Base-by-base conservation (phyloP, 257 asterid genomes). In the Plectranthus barbatus region DNA sequence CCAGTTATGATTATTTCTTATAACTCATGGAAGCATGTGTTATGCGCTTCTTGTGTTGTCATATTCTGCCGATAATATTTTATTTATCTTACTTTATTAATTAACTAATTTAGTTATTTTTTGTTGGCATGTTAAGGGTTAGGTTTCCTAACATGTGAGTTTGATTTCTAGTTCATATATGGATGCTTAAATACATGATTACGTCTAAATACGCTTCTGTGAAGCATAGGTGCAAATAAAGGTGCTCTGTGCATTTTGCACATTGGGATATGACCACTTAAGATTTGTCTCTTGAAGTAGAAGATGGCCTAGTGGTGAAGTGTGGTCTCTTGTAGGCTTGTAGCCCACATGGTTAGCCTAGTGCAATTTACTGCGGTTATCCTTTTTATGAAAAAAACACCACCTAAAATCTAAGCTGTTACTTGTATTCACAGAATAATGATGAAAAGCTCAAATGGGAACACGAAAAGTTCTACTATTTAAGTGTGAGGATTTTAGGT, bases 11-110 rank as follows among this genome's bases (percentile, higher is more conserved):
- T 41, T 62, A 14, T 57, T 56, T 68, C 37, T 62, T 39, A 50
- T 58, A 57, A 60, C 60, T 26, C 46, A 56, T 37, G 42, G 42
- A 48, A 48, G 68, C 42, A 24, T 62, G 50, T 51, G 24, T 48
- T 8, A 56, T 40, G 24, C 31, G 11, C 12, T 55, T 20, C 68
- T 20, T 41, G 29, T 60, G 49, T n/a, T 59, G 24, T 17, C 51
- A n/a, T 52, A 59, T 37, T 48, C 33, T 53, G 20, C 41, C 24
- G 52, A 56, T 1, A 33, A 37, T 56, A 17, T 6, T 7, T 56
- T 4, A n/a, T 26, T 19, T 17, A 10, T 39, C 37, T 20, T 21
- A 21, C 40, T 58, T 40, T 40, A 40, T 58, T 58, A 12, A 23
- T 40, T 4, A 33, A 15, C n/a, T 6, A 52, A 13, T 2, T 54